Evolutionary conservation across 2,329 filamentous ascomycete species (phyloP), one percentile per base, ranked within the genome.

Genomic region (Ophiocordyceps camponoti-rufipedis): DNA sequence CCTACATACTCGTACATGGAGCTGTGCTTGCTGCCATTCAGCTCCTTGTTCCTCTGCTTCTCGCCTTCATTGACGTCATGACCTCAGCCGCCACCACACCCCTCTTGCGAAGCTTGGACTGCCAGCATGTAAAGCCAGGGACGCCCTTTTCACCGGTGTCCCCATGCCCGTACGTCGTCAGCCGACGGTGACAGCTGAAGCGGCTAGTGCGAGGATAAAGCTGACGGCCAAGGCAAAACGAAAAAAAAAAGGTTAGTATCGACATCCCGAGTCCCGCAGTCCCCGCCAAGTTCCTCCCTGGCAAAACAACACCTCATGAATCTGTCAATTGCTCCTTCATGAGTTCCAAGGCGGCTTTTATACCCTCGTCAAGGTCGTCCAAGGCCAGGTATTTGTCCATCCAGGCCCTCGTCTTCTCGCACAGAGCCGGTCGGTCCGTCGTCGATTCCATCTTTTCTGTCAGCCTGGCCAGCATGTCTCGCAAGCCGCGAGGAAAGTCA

Each of bases 401-500:
- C 76, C 77, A 81, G 2, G 56, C 59, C 12, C 57, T 57, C 2
- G 70, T 69, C 59, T 72, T 78, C 48, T 58, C 62, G 14, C 63
- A 60, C 44, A 81, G 55, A 42, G 53, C 61, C 11, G 54, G 50
- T 54, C 61, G 68, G 52, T 77, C 66, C 18, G 64, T 64, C 2
- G 67, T 70, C 12, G 56, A 61, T 29, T 64, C 61, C 46, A 72
- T 48, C 5, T 64, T 64, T 19, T 59, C 66, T 54, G 73, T 79
- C 49, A 95, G 60, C 42, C 71, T 67, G 1, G 70, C 66, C 45
- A 95, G 66, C 8, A 78, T 72, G 48, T 74, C 69, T 44, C 78
- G 74, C 49, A 95, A 64, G 43, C 78, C 81, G 40, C 70, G 67
- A 7, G 87, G 83, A 61, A 94, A 94, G 4, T 78, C 75, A 8